These are phyloP conservation scores for Venturia carpophila DNA, from an alignment of 2,329 filamentous ascomycete genomes.

Conservation along the genomic window DNA sequence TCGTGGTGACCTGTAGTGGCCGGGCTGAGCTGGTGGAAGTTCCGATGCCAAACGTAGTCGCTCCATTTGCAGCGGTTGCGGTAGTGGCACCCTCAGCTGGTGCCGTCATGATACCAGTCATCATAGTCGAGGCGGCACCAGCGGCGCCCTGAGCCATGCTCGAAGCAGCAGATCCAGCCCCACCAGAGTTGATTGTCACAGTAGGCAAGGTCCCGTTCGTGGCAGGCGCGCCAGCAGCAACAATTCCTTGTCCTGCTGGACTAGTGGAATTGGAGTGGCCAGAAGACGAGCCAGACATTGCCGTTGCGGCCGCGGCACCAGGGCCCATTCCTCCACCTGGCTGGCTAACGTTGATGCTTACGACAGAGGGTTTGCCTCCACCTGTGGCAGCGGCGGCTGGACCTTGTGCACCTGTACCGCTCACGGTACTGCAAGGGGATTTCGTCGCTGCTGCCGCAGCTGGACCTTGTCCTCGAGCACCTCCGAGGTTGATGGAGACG, in stretches of 20 bases:
- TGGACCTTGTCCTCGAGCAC: background rate
- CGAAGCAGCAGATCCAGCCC: background rate
- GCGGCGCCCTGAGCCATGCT: background rate
- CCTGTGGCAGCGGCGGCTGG: slow-evolving; percentile 2
- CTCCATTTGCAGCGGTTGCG: background rate
- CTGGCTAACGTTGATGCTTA: background rate
- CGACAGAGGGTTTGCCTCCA: background rate
- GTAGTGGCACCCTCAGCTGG: background rate
- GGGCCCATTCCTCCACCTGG: background rate
- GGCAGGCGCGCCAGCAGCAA: slow-evolving; percentile 11
- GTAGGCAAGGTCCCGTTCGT: slow-evolving; percentile 9
- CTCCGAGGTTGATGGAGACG: slow-evolving; percentile 9
- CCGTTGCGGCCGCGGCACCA: slow-evolving; percentile 3
- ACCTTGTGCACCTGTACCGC: background rate
- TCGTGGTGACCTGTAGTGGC: slow-evolving; percentile 6
- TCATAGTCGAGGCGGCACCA: background rate
- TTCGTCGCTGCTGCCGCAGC: background rate
- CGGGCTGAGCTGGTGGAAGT: background rate
- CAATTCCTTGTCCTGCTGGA: slow-evolving; percentile 1
- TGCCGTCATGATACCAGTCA: background rate
- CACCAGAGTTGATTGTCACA: slow-evolving; percentile 9
- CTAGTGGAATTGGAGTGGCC: background rate
- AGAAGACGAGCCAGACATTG: background rate
- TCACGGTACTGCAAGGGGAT: background rate
- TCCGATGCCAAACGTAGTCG: background rate